Evolutionary conservation across 2,329 filamentous ascomycete genomes (phyloP).

Genomic region (Mycosphaerella arachidis): DNA sequence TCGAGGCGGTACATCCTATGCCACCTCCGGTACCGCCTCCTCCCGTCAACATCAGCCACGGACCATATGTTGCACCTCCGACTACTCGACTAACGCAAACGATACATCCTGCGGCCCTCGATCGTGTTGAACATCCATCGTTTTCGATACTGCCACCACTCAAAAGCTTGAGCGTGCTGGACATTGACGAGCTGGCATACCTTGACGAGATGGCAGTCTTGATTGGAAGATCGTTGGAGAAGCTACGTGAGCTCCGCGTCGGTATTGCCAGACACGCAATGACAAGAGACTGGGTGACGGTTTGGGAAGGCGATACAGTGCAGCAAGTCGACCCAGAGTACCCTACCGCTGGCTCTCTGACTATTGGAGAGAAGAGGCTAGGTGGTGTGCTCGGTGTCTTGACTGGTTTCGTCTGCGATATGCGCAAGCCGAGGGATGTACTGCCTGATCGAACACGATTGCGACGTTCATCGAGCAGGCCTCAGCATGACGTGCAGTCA

Average conservation of each 20-base stretch:
- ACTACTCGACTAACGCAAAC: constrained; percentile 13
- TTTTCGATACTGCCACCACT: constrained; percentile 73
- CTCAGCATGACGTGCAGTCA: background rate
- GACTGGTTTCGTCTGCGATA: constrained; percentile 62
- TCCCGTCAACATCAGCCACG: constrained; percentile 19
- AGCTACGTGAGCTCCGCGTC: constrained; percentile 66
- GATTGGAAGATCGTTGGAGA: constrained; percentile 63
- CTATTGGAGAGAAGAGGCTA: constrained; percentile 58
- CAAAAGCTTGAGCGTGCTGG: constrained; percentile 69
- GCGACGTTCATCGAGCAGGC: constrained; percentile 7
- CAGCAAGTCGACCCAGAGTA: constrained; percentile 62
- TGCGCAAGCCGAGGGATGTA: constrained; percentile 35
- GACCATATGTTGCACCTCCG: constrained; percentile 15
- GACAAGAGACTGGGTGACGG: constrained; percentile 52
- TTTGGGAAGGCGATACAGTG: constrained; percentile 60
- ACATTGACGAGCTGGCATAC: constrained; percentile 79
- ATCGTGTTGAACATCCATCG: constrained; percentile 69
- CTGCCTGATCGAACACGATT: constrained; percentile 20
- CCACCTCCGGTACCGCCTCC: constrained; percentile 35
- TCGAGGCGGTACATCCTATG: constrained; percentile 38
- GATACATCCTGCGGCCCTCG: constrained; percentile 33
- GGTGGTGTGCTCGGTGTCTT: constrained; percentile 66
- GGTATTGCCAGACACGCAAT: constrained; percentile 60
- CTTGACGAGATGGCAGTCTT: constrained; percentile 77
- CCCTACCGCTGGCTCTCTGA: constrained; percentile 42